Evolutionary conservation across 306 rosid species (phyloP).

Genomic region (Malus domestica): DNA sequence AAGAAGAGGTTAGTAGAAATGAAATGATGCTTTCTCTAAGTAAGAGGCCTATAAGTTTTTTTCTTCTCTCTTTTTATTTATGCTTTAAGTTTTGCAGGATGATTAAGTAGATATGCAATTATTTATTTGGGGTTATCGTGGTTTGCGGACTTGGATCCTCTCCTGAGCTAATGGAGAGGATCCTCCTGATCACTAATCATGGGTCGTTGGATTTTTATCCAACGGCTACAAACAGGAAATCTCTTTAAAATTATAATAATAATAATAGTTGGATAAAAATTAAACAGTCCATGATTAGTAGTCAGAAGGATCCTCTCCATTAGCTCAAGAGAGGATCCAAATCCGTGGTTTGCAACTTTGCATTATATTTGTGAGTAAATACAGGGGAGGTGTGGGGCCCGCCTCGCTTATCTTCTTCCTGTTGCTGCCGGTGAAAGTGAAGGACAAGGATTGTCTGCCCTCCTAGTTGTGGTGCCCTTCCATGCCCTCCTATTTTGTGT

Average conservation of each 20-base stretch:
- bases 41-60: too few relatives aligned
- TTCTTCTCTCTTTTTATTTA: neutral
- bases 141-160: neutral
- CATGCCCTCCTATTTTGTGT: too few relatives aligned
- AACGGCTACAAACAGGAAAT: too few relatives aligned
- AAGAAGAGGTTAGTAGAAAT: neutral
- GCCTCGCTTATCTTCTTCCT: constrained; percentile 31
- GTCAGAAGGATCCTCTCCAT: too few relatives aligned
- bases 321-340: too few relatives aligned
- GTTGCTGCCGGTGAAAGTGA: constrained; percentile 29
- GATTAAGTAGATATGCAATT: neutral
- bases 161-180: too few relatives aligned
- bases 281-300: too few relatives aligned
- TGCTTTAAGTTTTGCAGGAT: neutral
- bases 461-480: too few relatives aligned
- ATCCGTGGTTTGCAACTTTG: neutral
- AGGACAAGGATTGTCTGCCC: neutral
- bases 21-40: neutral
- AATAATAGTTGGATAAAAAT: too few relatives aligned
- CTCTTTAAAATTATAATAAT: too few relatives aligned
- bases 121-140: neutral
- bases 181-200: too few relatives aligned
- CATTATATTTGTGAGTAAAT: neutral
- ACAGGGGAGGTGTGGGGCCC: constrained; percentile 11
- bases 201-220: too few relatives aligned